A percentile compares a stretch with the other conserved stretches of the same genome.
Conservation (phyloP, 805 yeast genomes). For the Wickerhamiella parazyma region DNA sequence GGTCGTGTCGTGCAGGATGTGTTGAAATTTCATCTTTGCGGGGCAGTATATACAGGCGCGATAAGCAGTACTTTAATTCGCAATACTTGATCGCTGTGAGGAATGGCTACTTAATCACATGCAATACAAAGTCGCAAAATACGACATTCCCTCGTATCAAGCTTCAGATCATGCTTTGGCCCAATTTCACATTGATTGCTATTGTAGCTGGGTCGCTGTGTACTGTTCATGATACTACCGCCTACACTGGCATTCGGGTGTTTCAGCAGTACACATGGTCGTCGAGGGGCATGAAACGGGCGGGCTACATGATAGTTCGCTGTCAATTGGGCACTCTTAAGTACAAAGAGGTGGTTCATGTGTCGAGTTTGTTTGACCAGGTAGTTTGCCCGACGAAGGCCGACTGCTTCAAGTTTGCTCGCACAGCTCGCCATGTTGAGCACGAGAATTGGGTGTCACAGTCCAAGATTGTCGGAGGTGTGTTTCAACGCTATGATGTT, state of each 20-base stretch:
- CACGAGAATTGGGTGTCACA: not conserved
- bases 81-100: no score
- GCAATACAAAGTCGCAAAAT: no score
- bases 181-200: not conserved
- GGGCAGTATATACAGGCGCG: no score
- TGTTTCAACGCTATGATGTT: not conserved
- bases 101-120: no score
- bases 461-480: not conserved
- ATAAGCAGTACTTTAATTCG: no score
- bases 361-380: not conserved
- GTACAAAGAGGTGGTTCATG: not conserved
- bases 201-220: not conserved
- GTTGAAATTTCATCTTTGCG: no score
- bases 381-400: not conserved
- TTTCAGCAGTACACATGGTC: not conserved
- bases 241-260: slow-evolving; percentile 3
- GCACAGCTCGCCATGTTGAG: not conserved
- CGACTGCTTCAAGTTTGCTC: not conserved
- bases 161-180: not conserved
- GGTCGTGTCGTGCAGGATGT: no score
- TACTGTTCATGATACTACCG: slow-evolving; percentile 1
- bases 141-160: not conserved
- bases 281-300: not conserved
- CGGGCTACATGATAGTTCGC: not conserved
- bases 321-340: not conserved